phyloP scores from a whole-genome alignment of 805 yeast genomes.

The Isabelozyma rhagii region DNA sequence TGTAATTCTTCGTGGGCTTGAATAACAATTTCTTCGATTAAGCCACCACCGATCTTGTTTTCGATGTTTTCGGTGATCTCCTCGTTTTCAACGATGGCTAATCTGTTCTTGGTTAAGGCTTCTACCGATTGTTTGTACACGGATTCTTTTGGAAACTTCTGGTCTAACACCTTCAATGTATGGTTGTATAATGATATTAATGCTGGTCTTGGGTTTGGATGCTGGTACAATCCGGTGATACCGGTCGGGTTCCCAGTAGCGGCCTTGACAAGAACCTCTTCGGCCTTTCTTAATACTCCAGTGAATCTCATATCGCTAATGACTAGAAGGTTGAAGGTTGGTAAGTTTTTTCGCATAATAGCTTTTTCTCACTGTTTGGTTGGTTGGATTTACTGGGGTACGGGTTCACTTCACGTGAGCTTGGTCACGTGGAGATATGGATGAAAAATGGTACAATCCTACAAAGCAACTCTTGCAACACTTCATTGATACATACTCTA shows the following conservation, averaged over 20 bases:
- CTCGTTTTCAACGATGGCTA: conserved; percentile 59
- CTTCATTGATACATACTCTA: conserved; percentile 20
- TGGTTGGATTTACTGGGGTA: conserved; percentile 8
- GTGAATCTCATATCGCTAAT: conserved; percentile 35
- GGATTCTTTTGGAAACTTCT: conserved; percentile 66
- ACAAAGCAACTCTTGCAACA: too few species aligned
- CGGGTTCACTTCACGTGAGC: neutral
- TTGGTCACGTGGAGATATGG: neutral
- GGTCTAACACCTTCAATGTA: conserved; percentile 57
- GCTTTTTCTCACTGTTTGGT: conserved; percentile 13
- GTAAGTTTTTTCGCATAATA: neutral
- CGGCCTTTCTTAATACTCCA: conserved; percentile 40
- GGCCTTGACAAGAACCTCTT: conserved; percentile 56
- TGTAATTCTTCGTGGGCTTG: conserved; percentile 81
- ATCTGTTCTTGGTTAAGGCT: conserved; percentile 66
- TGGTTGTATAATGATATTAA: conserved; percentile 66
- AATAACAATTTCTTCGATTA: conserved; percentile 76
- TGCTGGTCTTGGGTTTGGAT: conserved; percentile 83
- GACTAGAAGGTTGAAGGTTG: neutral
- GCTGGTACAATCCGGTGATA: conserved; percentile 70
- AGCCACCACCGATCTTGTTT: conserved; percentile 72
- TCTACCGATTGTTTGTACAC: conserved; percentile 75
- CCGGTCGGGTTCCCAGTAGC: conserved; percentile 75
- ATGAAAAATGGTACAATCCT: neutral
- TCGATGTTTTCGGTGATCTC: conserved; percentile 68